phyloP scores from a whole-genome alignment of 306 rosid genomes.

The Fragaria nilgerrensis region DNA sequence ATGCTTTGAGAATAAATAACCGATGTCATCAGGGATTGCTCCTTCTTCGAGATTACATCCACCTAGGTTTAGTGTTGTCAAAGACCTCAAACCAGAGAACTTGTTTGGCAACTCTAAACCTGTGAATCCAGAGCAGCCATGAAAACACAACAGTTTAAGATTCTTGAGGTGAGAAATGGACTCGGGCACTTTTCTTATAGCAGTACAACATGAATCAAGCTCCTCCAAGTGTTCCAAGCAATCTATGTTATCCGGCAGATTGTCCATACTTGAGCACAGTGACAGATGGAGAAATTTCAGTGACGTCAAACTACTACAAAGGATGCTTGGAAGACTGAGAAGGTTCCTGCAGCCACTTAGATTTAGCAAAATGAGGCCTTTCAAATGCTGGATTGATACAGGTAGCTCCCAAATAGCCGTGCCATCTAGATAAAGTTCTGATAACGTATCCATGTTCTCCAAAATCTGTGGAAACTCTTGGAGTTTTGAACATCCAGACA shows the following conservation, averaged over 20 bases:
- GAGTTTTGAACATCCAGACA: slow-evolving; percentile 15
- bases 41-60: slow-evolving; percentile 13
- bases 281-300: not conserved
- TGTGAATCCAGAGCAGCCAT: not conserved
- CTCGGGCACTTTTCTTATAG: slow-evolving; percentile 6
- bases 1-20: not conserved
- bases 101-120: not conserved
- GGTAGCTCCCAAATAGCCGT: not conserved
- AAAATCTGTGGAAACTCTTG: not conserved
- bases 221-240: slow-evolving; percentile 5
- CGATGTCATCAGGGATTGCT: slow-evolving; percentile 15
- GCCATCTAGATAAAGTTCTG: slow-evolving; percentile 15
- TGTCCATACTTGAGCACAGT: not conserved
- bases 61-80: slow-evolving; percentile 9
- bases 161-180: not conserved
- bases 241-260: too few relatives aligned
- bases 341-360: slow-evolving; percentile 1
- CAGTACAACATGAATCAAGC: slow-evolving; percentile 18
- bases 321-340: not conserved
- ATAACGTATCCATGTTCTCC: not conserved
- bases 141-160: not conserved
- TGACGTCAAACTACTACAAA: slow-evolving; percentile 10
- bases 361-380: not conserved
- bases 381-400: not conserved
- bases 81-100: not conserved